A percentile compares a stretch with the other conserved stretches of the same genome.
phyloP scores from a whole-genome alignment of 202 grass and related monocot species.

The Hordeum pubiflorum region DNA sequence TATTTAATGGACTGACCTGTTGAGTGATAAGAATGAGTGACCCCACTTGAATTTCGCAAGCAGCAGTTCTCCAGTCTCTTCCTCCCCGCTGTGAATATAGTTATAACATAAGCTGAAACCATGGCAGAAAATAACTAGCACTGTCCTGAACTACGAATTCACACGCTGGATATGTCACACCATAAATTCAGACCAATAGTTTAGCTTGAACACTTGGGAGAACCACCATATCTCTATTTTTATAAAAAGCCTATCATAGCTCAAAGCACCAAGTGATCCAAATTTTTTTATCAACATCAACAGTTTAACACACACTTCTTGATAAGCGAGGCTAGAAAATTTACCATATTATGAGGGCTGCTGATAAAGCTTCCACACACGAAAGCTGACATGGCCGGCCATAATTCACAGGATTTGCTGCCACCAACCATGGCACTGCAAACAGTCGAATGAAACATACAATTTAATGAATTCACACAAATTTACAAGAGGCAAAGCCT shows the following conservation, averaged over 20 bases:
- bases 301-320: background rate
- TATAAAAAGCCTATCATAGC: background rate
- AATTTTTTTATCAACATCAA: background rate
- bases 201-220: background rate
- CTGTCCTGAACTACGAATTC: background rate
- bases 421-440: constrained; percentile 97
- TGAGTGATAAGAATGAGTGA: constrained; percentile 87
- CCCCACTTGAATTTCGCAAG: constrained; percentile 97
- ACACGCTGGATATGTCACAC: background rate
- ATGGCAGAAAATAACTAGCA: constrained; percentile 8
- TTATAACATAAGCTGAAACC: constrained; percentile 8
- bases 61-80: constrained; percentile 62
- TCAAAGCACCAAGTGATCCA: background rate
- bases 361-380: constrained; percentile 96
- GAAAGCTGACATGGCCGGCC: constrained; percentile 89
- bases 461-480: background rate
- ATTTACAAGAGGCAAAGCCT: background rate
- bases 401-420: constrained; percentile 98
- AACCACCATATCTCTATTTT: too few relatives aligned
- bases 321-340: background rate
- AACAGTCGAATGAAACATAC: background rate
- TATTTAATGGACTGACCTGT: constrained; percentile 54
- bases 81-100: constrained; percentile 57
- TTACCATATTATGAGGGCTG: constrained; percentile 97
- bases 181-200: background rate